Base-by-base conservation (phyloP, 495 filamentous ascomycete genomes). In the Chaetomium cochliodes region DNA sequence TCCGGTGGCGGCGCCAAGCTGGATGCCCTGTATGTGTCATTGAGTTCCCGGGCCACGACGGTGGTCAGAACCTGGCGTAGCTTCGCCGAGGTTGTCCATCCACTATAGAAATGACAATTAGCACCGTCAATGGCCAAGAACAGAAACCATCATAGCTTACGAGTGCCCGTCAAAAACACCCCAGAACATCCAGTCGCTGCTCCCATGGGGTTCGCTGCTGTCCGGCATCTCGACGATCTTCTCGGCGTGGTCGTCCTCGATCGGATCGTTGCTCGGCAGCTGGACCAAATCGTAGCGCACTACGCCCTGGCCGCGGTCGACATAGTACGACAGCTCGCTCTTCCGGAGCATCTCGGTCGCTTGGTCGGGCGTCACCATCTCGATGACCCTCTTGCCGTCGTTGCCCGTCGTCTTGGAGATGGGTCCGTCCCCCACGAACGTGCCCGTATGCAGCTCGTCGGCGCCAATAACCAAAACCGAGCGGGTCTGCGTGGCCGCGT, bases 181-280 rank as follows among this genome's bases (percentile, higher is more conserved):
- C 96, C 96, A 99, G 74, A 99, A 99, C 92, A 97, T 98, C 94
- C 94, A 99, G 72, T 99, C 94, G 64, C 84, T 92, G 51, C 78
- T 86, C 79, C 58, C 56, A 6, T 79, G 75, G 39, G 82, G 83
- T 65, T 82, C 79, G 39, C 78, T 66, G 46, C 62, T 63, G 52
- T 61, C 58, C 75, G 90, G 87, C 15, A 97, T 84, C 77, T 98
- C 92, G 47, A 98, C 90, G 65, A 98, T 96, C 84, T 96, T 96
- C 79, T 98, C 96, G 37, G 89, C 87, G 73, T 99, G 94, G 72
- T 99, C 94, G 72, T 99, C 94, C 77, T 99, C 94, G 64, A 99
- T 99, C 0, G 94, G 94, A 67, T 96, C 91, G 74, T 99, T 99
- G 76, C 91, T 96, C 3, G 92, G 88, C 63, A 98, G 84, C 76